Base-by-base conservation (phyloP, 176 grass and related monocot genomes). In the Phragmites australis region DNA sequence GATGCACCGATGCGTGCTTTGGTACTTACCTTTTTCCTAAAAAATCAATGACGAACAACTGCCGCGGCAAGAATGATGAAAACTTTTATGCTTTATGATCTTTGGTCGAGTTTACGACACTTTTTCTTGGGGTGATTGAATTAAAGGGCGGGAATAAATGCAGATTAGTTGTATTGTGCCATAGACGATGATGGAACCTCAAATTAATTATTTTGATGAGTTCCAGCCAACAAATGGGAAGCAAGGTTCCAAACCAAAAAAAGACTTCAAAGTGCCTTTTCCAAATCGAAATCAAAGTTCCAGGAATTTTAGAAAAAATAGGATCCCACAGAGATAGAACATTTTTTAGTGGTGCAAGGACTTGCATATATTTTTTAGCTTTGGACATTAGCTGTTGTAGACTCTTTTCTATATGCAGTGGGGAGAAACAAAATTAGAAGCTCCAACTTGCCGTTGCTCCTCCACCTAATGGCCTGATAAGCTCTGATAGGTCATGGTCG, bases 321-420 rank as follows among this genome's bases (percentile, higher is more conserved):
- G 50, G 66, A 81, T 47, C 72, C n/a, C 50, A 60, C 72, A 66
- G 17, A 22, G 25, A 50, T 57, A 49, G 78, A 85, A 72, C 73
- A 77, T 8, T 72, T 77, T 72, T 31, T 86, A 47, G 78, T 82
- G 72, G 83, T 30, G 12, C 76, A 80, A 22, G 51, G 17, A 53
- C 31, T 67, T 80, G 14, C 22, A 52, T 57, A 23, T 47, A 83
- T 41, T 39, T 73, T 65, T 69, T 52, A 45, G 18, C 83, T 86
- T 83, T 62, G 60, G 73, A 61, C 42, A 83, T 76, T 80, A 58
- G 65, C 65, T 87, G 31, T 19, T 68, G 40, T 42, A 29, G 49
- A 55, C 87, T 63, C 76, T 91, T 91, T 91, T 87, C 85, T 71
- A 87, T 69, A 84, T 71, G 75, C 48, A 87, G 76, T 14, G 11